Evolutionary conservation across 805 yeast genomes (phyloP), one percentile per base, ranked within the genome.

Genomic region (Metschnikowia koreensis): DNA sequence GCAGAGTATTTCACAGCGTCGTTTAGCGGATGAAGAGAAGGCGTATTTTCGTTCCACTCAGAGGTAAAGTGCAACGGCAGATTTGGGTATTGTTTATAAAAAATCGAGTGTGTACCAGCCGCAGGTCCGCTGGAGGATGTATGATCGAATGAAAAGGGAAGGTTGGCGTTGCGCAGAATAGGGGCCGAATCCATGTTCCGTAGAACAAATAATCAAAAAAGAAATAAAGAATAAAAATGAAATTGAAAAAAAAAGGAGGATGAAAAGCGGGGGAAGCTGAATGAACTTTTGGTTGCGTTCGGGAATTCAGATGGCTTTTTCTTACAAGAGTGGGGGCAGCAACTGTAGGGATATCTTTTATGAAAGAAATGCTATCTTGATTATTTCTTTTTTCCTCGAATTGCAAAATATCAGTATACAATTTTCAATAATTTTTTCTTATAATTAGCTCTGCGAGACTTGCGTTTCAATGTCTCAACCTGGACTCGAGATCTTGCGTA

Each of bases 41-140:
- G 41, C 36, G 26, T 39, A 28, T 45, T 39, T 22, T 56, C 59
- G 4, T 34, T 49, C 59, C 59, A 56, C 46, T 57, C 59, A 8
- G 59, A 53, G 3, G 57, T 29, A 8, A 31, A 50, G 10, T 47
- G 58, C 31, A 54, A 28, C 7, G 59, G 56, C 15, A 47, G 41
- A 27, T 42, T 48, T 8, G 50, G 31, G 28, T 37, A 41, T 22
- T 38, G 56, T 36, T 54, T 54, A 46, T 45, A 47, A 43, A 41
- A 54, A 34, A 48, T 46, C 8, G 53, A 50, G 39, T 47, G 42
- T 7, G 53, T 11, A 11, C 42, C 44, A 7, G 29, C 38, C 37
- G 47, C 41, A 29, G 40, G 11, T 27, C 28, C 39, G 17, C n/a
- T 15, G 28, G 44, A 43, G 36, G 51, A 12, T 7, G 44, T 43